phyloP scores from a whole-genome alignment of 192 early-diverging fungal genomes.

The Allomyces arbusculus region DNA sequence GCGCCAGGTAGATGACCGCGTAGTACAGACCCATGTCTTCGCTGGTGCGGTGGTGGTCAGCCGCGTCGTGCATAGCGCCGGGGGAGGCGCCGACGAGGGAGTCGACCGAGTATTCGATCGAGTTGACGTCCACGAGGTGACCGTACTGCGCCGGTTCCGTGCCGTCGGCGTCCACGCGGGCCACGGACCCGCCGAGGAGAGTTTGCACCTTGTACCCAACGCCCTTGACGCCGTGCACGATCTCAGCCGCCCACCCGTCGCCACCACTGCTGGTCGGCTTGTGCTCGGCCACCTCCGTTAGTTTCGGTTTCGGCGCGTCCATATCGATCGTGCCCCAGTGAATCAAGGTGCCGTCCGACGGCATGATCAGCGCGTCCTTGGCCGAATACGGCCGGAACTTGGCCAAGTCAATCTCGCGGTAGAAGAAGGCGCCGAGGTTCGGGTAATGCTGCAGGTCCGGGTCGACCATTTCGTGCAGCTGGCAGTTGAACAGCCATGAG shows the following conservation, averaged over 20 bases:
- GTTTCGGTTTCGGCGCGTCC: too few species aligned
- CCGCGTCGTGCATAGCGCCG: conserved; percentile 5
- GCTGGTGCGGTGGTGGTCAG: conserved; percentile 14
- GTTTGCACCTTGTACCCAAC: conserved; percentile 74
- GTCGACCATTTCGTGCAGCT: conserved; percentile 83
- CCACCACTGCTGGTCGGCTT: background rate
- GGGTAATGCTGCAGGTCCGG: conserved; percentile 55
- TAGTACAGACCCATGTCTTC: conserved; percentile 65
- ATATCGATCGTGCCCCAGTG: conserved; percentile 61
- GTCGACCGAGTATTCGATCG: conserved; percentile 62
- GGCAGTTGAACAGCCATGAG: conserved; percentile 68
- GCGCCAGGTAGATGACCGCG: conserved; percentile 86
- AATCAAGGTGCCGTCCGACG: conserved; percentile 78
- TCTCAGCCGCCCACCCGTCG: background rate
- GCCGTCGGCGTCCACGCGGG: too few species aligned
- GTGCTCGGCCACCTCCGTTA: too few species aligned
- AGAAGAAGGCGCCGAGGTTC: conserved; percentile 83
- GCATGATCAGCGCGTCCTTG: conserved; percentile 40
- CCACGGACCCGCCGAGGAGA: conserved; percentile 40
- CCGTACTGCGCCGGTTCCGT: conserved; percentile 16
- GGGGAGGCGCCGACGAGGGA: conserved; percentile 37
- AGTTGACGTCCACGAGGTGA: conserved; percentile 72
- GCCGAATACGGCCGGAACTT: background rate
- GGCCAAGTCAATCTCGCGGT: conserved; percentile 29
- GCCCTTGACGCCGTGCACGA: conserved; percentile 85